These are phyloP conservation scores for Tolypocladium tundrense DNA, from an alignment of 2,329 filamentous ascomycete genomes.

Conservation along the genomic window DNA sequence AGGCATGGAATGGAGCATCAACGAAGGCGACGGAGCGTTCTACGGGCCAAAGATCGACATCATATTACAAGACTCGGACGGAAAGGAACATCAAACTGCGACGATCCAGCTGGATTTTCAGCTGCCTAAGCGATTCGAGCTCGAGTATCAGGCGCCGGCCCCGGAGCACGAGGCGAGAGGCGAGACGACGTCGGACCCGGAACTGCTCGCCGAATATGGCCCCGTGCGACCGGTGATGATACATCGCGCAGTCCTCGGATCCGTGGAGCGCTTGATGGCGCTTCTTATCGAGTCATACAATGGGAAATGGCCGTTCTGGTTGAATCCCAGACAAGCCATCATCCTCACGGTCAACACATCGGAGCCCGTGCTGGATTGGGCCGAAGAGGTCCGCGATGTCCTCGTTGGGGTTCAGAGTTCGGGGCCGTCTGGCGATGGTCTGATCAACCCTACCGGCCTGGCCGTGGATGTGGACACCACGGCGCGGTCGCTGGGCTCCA, in stretches of 20 bases:
- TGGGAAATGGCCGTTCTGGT: conserved; percentile 79
- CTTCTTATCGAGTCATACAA: conserved; percentile 75
- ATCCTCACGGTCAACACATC: conserved; percentile 63
- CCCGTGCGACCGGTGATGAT: conserved; percentile 65
- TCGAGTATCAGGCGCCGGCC: conserved; percentile 63
- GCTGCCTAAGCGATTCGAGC: conserved; percentile 68
- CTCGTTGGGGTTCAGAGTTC: conserved; percentile 34
- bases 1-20: conserved; percentile 61
- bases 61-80: conserved; percentile 66
- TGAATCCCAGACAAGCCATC: conserved; percentile 69
- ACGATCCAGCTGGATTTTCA: conserved; percentile 89
- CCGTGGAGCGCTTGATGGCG: conserved; percentile 75
- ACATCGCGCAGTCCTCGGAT: conserved; percentile 76
- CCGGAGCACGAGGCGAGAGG: conserved; percentile 49
- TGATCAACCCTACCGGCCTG: conserved; percentile 48
- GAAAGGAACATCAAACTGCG: conserved; percentile 81
- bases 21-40: conserved; percentile 77
- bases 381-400: conserved; percentile 34
- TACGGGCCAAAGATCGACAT: conserved; percentile 92
- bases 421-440: conserved; percentile 21
- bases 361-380: conserved; percentile 40
- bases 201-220: conserved; percentile 40
- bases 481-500: conserved; percentile 52
- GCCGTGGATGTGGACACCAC: conserved; percentile 62
- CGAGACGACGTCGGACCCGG: conserved; percentile 36